Evolutionary conservation across 202 grass and related monocot genomes (phyloP).

Genomic region (Elaeis oleifera): DNA sequence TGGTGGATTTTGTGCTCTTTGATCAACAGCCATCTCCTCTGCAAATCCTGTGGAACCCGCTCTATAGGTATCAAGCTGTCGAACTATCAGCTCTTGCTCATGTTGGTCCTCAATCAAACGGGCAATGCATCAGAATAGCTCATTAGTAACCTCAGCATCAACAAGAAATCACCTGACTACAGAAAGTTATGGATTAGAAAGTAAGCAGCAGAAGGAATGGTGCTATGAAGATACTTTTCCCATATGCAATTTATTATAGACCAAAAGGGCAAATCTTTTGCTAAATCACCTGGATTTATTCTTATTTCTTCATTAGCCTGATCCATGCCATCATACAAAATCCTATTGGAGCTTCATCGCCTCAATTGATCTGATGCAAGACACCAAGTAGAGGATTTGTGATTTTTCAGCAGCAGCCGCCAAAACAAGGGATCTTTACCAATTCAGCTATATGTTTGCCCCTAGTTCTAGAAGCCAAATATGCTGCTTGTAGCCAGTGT

Average conservation of each 20-base stretch:
- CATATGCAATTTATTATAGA: slow-evolving; percentile 51
- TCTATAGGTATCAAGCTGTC: slow-evolving; percentile 51
- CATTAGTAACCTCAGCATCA: slow-evolving; percentile 60
- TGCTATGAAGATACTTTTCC: slow-evolving; percentile 57
- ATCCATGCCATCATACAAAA: slow-evolving; percentile 76
- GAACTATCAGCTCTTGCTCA: slow-evolving; percentile 21
- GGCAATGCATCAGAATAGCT: slow-evolving; percentile 35
- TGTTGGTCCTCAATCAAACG: slow-evolving; percentile 23
- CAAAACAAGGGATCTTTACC: slow-evolving; percentile 43
- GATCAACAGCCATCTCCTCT: slow-evolving; percentile 26
- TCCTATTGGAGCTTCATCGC: slow-evolving; percentile 47
- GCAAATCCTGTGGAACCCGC: slow-evolving; percentile 36
- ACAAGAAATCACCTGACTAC: slow-evolving; percentile 28
- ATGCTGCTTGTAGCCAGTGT: no score
- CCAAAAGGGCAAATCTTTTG: slow-evolving; percentile 34
- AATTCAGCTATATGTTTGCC: slow-evolving; percentile 29
- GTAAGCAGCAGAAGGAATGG: slow-evolving; percentile 62
- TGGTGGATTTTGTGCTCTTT: slow-evolving; percentile 35
- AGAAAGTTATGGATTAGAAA: slow-evolving; percentile 53
- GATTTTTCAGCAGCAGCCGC: slow-evolving; percentile 47
- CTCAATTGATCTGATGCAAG: slow-evolving; percentile 32
- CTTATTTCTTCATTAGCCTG: slow-evolving; percentile 58
- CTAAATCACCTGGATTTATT: slow-evolving; percentile 31
- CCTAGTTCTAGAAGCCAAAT: slow-evolving; percentile 29
- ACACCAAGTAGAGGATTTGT: slow-evolving; percentile 52